A percentile compares a stretch with the other conserved stretches of the same genome.
Evolutionary conservation across 257 asterid genomes (phyloP).

Genomic region (Lycium barbarum): DNA sequence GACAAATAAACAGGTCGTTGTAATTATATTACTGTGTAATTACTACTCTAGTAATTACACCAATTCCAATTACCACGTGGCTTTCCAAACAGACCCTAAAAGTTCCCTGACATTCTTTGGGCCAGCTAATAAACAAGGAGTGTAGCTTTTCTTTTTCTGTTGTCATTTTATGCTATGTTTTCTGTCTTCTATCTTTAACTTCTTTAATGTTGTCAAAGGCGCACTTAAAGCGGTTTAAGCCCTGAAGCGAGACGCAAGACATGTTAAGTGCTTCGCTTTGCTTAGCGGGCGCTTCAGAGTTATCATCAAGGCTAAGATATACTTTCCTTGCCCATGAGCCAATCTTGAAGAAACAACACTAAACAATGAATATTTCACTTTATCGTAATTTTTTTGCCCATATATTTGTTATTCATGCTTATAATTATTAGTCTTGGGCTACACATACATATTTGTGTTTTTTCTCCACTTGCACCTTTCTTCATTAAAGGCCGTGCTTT

Average conservation of each 20-base stretch:
- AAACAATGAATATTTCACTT: neutral
- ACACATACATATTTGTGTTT: neutral
- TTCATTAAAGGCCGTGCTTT: neutral
- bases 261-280: neutral
- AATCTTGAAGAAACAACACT: neutral
- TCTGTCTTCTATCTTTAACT: neutral
- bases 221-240: slow-evolving; percentile 41
- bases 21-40: too few species aligned
- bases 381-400: neutral
- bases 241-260: neutral
- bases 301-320: neutral
- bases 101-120: neutral
- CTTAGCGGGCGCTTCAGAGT: neutral
- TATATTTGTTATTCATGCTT: too few species aligned
- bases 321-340: neutral
- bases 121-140: neutral
- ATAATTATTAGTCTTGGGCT: neutral
- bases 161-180: neutral
- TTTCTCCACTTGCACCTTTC: neutral
- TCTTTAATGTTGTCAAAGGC: slow-evolving; percentile 44
- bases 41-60: too few species aligned
- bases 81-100: too few species aligned
- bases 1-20: too few species aligned
- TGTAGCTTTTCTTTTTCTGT: neutral
- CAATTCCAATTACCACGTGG: too few species aligned